Evolutionary conservation across 176 grass and related monocot species (phyloP), one percentile per base, ranked within the genome.

Genomic region (Ensete glaucum): DNA sequence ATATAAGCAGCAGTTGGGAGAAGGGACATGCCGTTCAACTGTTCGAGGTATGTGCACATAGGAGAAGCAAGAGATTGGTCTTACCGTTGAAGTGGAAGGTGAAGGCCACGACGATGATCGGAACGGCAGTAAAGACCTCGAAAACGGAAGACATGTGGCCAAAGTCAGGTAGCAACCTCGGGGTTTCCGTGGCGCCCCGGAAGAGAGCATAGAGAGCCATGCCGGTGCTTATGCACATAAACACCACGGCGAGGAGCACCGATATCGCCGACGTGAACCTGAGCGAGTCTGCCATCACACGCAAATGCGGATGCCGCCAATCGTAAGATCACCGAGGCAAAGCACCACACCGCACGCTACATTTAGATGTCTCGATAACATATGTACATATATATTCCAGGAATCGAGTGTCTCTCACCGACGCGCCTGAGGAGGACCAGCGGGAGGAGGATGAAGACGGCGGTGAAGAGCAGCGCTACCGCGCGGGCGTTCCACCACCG

Each of bases 81-180:
- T 76, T 85, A 98, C 94, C 88, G 53, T 98, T 98, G 88, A 98
- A 98, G 83, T 98, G 94, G 84, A 98, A 98, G 58, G 94, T 98
- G 82, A 93, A 98, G 21, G 94, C 90, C 52, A 98, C 58, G 69
- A 93, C 94, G 64, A 98, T 89, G 49, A 98, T 86, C 0, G 94
- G 93, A 54, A 91, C 88, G 25, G 90, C 86, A 9, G 94, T 98
- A 80, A 98, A 93, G 54, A 98, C 81, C 81, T 98, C 94, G 77
- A 97, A 86, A 60, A 85, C 75, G 9, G 88, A 93, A 12, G 88
- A 84, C 79, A 93, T 82, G 13, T 62, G 73, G 56, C 65, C 75
- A 51, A 98, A 91, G 65, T 98, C 86, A 8, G 94, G 94, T 0
- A 98, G 67, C 81, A 98, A 69, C 75, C 86, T 77, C 5, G 94